These are phyloP conservation scores for Metschnikowia lachancei DNA, from an alignment of 805 yeast genomes.

Conservation along the genomic window DNA sequence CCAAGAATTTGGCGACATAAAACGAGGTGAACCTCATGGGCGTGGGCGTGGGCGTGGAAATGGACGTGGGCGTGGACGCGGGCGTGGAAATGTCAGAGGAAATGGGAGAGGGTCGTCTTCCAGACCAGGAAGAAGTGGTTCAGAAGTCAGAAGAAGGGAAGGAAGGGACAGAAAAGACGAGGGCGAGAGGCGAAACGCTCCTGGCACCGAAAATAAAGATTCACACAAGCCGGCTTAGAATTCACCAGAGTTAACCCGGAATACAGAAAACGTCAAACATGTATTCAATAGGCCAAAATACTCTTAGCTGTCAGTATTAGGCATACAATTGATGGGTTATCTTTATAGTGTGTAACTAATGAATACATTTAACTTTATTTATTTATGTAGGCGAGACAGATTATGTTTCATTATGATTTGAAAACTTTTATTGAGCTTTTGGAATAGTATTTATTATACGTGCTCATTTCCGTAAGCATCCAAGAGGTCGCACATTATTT, in stretches of 20 bases:
- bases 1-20: not conserved
- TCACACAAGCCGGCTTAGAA: not conserved
- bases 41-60: constrained; percentile 14
- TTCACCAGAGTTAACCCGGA: not conserved
- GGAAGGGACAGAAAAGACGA: constrained; percentile 11
- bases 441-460: too few species aligned
- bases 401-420: too few species aligned
- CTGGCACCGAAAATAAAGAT: not conserved
- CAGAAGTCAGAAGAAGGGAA: constrained; percentile 18
- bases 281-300: too few species aligned
- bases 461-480: too few species aligned
- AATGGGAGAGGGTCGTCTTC: not conserved
- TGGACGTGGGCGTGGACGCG: constrained; percentile 8
- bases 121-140: not conserved
- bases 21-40: constrained; percentile 14
- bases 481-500: too few species aligned
- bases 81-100: constrained; percentile 16
- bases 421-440: too few species aligned
- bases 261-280: not conserved
- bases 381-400: too few species aligned
- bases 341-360: too few species aligned
- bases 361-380: too few species aligned
- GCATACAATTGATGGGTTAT: too few species aligned
- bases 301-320: too few species aligned
- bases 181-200: constrained; percentile 14